These are phyloP conservation scores for Anisodus tanguticus DNA, from an alignment of 257 asterid species.

Conservation along the genomic window DNA sequence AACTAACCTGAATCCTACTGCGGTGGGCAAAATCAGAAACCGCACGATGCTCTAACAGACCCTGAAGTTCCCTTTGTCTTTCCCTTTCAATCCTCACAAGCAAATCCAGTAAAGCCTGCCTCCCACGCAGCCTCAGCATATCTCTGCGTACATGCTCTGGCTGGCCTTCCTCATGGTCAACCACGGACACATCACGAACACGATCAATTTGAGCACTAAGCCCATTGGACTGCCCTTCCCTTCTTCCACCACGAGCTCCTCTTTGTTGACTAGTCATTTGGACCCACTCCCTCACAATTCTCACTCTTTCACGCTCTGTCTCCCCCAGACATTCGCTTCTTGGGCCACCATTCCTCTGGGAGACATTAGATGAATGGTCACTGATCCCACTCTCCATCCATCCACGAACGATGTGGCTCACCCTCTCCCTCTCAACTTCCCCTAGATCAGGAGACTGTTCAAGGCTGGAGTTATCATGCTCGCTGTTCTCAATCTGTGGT, in stretches of 20 bases:
- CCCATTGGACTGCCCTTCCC: conserved; percentile 58
- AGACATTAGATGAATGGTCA: conserved; percentile 62
- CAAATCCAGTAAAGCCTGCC: conserved; percentile 87
- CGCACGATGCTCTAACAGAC: conserved; percentile 51
- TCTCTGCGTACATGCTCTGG: conserved; percentile 82
- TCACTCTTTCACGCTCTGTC: conserved; percentile 94
- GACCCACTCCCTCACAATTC: conserved; percentile 93
- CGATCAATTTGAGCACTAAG: conserved; percentile 54
- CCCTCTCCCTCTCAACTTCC: conserved; percentile 88
- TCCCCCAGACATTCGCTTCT: conserved; percentile 95
- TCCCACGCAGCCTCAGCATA: conserved; percentile 78
- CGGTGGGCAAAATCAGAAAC: conserved; percentile 57
- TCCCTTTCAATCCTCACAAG: conserved; percentile 62
- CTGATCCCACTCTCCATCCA: conserved; percentile 93
- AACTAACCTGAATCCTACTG: conserved; percentile 51
- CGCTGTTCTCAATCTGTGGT: conserved; percentile 51
- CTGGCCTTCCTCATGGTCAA: conserved; percentile 68
- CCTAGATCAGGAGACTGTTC: conserved; percentile 92
- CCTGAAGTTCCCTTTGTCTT: conserved; percentile 52
- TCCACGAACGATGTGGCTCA: conserved; percentile 92
- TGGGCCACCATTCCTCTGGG: conserved; percentile 65
- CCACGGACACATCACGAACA: conserved; percentile 53
- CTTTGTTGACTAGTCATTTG: conserved; percentile 94
- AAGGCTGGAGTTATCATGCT: conserved; percentile 65
- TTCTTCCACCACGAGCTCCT: conserved; percentile 58